These are phyloP conservation scores for Lavandula angustifolia DNA, from an alignment of 257 asterid species.

Conservation along the genomic window DNA sequence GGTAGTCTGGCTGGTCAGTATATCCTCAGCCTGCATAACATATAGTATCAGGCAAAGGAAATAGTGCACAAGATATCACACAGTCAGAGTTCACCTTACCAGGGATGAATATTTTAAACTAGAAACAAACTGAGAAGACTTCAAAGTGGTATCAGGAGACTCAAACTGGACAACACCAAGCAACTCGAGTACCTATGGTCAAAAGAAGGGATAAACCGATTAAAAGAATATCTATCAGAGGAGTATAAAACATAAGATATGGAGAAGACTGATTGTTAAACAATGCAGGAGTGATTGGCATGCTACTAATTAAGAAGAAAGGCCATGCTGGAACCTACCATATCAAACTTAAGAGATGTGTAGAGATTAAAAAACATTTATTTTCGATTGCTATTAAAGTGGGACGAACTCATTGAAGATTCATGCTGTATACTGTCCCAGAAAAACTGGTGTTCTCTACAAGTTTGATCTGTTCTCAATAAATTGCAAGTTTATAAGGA, in stretches of 20 bases:
- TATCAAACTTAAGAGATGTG: neutral
- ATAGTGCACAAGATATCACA: slow-evolving; percentile 9
- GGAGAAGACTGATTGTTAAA: neutral
- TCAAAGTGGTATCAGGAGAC: slow-evolving; percentile 65
- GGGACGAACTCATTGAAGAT: neutral
- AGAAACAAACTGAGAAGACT: slow-evolving; percentile 72
- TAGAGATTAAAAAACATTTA: neutral
- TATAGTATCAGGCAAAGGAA: slow-evolving; percentile 18
- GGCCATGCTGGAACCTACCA: slow-evolving; percentile 5
- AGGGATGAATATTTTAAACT: slow-evolving; percentile 62
- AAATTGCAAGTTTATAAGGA: slow-evolving; percentile 3
- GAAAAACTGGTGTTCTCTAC: neutral
- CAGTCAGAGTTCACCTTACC: slow-evolving; percentile 51
- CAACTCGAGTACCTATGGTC: slow-evolving; percentile 70
- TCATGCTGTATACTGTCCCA: slow-evolving; percentile 2
- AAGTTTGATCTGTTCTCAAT: neutral
- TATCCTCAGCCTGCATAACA: slow-evolving; percentile 75
- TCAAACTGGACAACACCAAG: slow-evolving; percentile 85
- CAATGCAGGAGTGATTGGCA: neutral
- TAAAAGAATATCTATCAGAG: neutral
- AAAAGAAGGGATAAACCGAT: slow-evolving; percentile 7
- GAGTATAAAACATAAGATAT: neutral
- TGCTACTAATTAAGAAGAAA: neutral
- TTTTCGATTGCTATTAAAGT: neutral
- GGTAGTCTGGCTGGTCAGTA: slow-evolving; percentile 62